These are phyloP conservation scores for Podospora comata DNA, from an alignment of 495 filamentous ascomycete species.

Conservation along the genomic window DNA sequence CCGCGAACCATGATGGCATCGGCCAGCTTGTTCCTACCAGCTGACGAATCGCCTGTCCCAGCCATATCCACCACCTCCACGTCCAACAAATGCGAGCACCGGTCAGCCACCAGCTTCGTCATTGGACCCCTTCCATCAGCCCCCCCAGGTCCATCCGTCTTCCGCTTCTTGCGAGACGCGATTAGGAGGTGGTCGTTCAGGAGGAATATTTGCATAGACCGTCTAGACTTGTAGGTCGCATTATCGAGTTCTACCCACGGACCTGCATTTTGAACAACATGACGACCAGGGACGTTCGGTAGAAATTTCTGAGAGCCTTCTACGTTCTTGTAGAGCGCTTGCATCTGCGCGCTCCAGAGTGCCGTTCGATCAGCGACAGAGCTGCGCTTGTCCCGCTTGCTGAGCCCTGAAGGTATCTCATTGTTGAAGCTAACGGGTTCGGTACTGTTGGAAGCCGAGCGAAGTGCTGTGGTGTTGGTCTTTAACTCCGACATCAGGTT, in stretches of 20 bases:
- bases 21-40: conserved; percentile 63
- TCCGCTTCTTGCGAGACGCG: conserved; percentile 86
- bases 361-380: conserved; percentile 94
- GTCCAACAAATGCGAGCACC: conserved; percentile 92
- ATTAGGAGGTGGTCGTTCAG: conserved; percentile 94
- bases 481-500: conserved; percentile 86
- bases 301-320: conserved; percentile 97
- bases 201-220: conserved; percentile 82
- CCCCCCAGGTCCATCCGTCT: conserved; percentile 62
- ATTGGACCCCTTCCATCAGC: conserved; percentile 57
- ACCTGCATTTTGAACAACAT: conserved; percentile 84
- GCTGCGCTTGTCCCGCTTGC: conserved; percentile 67
- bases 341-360: conserved; percentile 88
- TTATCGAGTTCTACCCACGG: conserved; percentile 95
- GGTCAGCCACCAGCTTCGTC: conserved; percentile 82
- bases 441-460: conserved; percentile 57
- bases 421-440: conserved; percentile 25
- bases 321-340: conserved; percentile 86
- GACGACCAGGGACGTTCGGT: conserved; percentile 83
- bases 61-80: conserved; percentile 89
- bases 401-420: conserved; percentile 49
- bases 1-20: conserved; percentile 87
- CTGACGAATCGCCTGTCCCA: conserved; percentile 54
- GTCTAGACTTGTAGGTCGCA: conserved; percentile 86
- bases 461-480: conserved; percentile 65